A percentile compares a stretch with the other conserved stretches of the same genome.
Evolutionary conservation across 2,329 filamentous ascomycete species (phyloP).

Genomic region (Emmonsia crescens): DNA sequence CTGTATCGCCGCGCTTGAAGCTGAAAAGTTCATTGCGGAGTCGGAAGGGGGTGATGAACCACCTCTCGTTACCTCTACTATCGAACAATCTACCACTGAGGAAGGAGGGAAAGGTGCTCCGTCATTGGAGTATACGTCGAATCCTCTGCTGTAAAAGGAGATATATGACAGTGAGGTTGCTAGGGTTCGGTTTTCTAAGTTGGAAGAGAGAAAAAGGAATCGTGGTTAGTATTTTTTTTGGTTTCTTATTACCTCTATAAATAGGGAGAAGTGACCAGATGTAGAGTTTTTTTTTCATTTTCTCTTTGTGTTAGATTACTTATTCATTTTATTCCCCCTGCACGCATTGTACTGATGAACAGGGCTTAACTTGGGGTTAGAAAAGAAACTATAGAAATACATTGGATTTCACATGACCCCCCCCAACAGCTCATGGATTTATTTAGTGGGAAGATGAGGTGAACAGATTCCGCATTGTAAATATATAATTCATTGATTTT

Average conservation of each 20-base stretch:
- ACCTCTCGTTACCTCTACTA: conserved; percentile 25
- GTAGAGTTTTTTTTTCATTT: background rate
- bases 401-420: background rate
- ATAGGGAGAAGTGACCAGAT: background rate
- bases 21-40: conserved; percentile 85
- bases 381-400: background rate
- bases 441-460: background rate
- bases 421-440: background rate
- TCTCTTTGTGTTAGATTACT: background rate
- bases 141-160: conserved; percentile 49
- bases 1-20: conserved; percentile 90
- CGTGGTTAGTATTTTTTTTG: background rate
- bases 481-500: background rate
- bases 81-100: conserved; percentile 35
- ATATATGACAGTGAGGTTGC: background rate
- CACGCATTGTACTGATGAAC: background rate
- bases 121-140: conserved; percentile 52
- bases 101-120: conserved; percentile 41
- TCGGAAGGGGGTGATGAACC: conserved; percentile 43
- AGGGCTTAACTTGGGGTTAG: background rate
- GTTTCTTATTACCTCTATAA: background rate
- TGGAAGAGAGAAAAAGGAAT: background rate
- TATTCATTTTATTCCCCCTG: background rate
- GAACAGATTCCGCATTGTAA: background rate
- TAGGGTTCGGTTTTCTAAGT: background rate